These are phyloP conservation scores for Ziziphus jujuba DNA, from an alignment of 306 rosid species.

Conservation along the genomic window DNA sequence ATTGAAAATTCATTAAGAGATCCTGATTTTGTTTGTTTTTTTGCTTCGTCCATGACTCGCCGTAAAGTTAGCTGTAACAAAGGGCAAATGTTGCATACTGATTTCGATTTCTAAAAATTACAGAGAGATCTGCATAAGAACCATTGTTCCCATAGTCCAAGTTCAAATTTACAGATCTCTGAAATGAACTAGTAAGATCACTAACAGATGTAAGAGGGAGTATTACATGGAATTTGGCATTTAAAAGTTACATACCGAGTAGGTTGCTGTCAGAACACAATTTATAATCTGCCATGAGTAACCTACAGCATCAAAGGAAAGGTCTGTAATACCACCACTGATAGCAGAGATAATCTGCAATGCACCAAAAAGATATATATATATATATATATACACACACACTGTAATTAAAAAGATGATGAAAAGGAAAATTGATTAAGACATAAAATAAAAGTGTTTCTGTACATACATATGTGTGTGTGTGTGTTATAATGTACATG, in stretches of 20 bases:
- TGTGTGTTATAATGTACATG: too few relatives aligned
- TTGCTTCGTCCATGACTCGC: constrained; percentile 88
- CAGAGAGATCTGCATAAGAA: constrained; percentile 8
- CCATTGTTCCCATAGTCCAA: constrained; percentile 7
- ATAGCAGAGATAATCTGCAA: constrained; percentile 81
- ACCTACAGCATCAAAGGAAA: constrained; percentile 69
- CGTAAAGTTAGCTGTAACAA: constrained; percentile 66
- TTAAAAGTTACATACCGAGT: constrained; percentile 54
- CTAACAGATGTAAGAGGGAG: neutral
- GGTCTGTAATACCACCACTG: constrained; percentile 80
- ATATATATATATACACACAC: too few relatives aligned
- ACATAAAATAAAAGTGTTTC: neutral
- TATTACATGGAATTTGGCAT: neutral
- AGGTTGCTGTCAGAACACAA: constrained; percentile 78
- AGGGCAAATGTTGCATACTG: constrained; percentile 13
- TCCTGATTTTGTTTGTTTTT: constrained; percentile 68
- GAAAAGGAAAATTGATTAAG: neutral
- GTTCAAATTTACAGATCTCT: constrained; percentile 16
- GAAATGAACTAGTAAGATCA: constrained; percentile 2
- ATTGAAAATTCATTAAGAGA: constrained; percentile 87
- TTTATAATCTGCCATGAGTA: constrained; percentile 81
- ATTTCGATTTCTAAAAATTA: neutral
- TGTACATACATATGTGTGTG: neutral
- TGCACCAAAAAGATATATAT: constrained; percentile 16
- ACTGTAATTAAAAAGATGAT: neutral